Evolutionary conservation across 1,284 basidiomycete species (phyloP), one percentile per base, ranked within the genome.

Genomic region (Papiliotrema nemorosa): DNA sequence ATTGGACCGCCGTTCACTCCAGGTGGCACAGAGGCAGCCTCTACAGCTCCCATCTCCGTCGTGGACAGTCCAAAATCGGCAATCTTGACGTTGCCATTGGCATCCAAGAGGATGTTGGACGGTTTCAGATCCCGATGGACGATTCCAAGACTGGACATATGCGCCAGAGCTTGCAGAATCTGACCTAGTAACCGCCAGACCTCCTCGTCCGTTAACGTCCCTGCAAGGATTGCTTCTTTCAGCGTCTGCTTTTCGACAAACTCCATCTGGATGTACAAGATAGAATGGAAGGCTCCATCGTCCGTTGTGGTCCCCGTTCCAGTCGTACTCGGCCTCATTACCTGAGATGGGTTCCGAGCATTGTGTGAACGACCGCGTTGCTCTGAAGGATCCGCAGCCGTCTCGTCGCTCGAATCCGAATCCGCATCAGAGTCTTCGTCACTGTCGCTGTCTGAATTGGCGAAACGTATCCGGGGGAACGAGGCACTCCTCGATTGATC

Each of bases 31-130:
- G 86, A 81, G n/a, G 35, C 29, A 0, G 83, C 80, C 53, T 88
- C 87, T 2, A 86, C 82, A 25, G 84, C 83, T 2, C 84, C 84
- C 31, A 89, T 77, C 68, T 86, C 88, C 1, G 88, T 88, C 0
- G 90, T 92, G 5, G 70, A 69, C 2, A 97, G 79, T 31, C 93
- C 93, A 67, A 97, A 97, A 73, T 97, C 93, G 22, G 92, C 93
- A 43, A 97, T 87, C 81, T 88, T 96, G 86, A 78, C 88, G 60
- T 96, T 89, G 5, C 89, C 90, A 52, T 87, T 87, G 13, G 83
- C 86, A 70, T 92, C 88, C 44, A 94, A 88, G 68, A 94, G 89
- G 54, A 94, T 90, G 63, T 94, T 94, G 0, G 87, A 88, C 14
- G 90, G 77, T 69, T 94, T 96, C 70, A 94, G 87, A 69, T 97